Percentiles rank a stretch among this genome's conserved stretches.
These are phyloP conservation scores for Psilocybe tampanensis DNA, from an alignment of 768 basidiomycete genomes.

Conservation along the genomic window DNA sequence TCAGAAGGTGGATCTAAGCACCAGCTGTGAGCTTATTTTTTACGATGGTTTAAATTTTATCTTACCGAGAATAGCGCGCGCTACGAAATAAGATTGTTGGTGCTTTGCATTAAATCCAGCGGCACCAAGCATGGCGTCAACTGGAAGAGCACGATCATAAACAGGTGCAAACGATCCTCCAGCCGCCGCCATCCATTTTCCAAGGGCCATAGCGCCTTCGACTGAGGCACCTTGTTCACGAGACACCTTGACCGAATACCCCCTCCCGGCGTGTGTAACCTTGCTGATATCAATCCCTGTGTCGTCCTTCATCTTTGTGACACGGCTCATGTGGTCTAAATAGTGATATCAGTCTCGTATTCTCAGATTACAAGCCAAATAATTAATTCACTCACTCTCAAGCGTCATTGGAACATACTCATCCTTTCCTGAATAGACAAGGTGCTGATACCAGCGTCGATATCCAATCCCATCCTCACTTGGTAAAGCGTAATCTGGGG, in stretches of 20 bases:
- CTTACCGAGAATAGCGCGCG: conserved; percentile 24
- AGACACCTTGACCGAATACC: neutral
- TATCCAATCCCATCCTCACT: neutral
- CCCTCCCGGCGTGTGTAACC: conserved; percentile 8
- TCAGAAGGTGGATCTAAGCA: conserved; percentile 24
- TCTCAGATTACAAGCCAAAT: too few species aligned
- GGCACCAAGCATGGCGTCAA: conserved; percentile 30
- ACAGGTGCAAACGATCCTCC: conserved; percentile 11
- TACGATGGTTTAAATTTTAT: too few species aligned
- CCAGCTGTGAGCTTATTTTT: too few species aligned
- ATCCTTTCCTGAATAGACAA: neutral
- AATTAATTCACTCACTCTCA: conserved; percentile 4
- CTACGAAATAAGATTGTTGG: conserved; percentile 28
- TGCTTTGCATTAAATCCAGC: conserved; percentile 28
- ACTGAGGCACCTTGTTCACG: neutral
- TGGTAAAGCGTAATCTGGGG: conserved; percentile 22
- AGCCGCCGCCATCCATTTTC: neutral
- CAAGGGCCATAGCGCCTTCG: neutral
- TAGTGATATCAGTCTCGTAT: neutral
- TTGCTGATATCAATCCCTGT: neutral
- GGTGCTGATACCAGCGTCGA: neutral
- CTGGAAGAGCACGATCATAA: conserved; percentile 33
- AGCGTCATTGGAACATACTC: neutral
- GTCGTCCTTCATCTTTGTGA: conserved; percentile 7
- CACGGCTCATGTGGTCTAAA: neutral